phyloP scores from a whole-genome alignment of 441 rosid species.

The Erodium chrysanthum region DNA sequence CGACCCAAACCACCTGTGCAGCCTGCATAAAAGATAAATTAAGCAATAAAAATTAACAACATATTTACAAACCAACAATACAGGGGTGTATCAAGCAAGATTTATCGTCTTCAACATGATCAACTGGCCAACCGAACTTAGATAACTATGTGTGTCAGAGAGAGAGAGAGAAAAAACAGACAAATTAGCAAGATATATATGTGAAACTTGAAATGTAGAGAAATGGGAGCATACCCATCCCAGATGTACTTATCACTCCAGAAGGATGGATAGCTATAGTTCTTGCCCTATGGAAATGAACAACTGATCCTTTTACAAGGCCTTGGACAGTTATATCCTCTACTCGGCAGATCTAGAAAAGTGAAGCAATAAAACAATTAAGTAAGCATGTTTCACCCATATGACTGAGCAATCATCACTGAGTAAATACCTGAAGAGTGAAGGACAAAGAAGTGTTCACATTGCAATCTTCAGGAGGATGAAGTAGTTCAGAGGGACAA shows the following conservation, averaged over 20 bases:
- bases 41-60: background rate
- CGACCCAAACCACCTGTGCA: conserved; percentile 92
- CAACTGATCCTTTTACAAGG: conserved; percentile 80
- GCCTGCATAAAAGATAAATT: conserved; percentile 42
- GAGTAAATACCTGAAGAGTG: conserved; percentile 79
- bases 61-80: background rate
- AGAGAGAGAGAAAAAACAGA: background rate
- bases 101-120: background rate
- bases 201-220: conserved; percentile 3
- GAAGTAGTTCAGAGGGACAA: conserved; percentile 79
- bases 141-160: too few species aligned
- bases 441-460: conserved; percentile 91
- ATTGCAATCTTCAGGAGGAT: conserved; percentile 99
- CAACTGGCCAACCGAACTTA: background rate
- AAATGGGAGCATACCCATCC: conserved; percentile 58
- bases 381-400: conserved; percentile 17
- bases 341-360: conserved; percentile 83
- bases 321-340: conserved; percentile 90
- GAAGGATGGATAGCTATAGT: conserved; percentile 59
- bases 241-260: conserved; percentile 82
- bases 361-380: conserved; percentile 17
- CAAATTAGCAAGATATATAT: background rate
- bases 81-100: background rate
- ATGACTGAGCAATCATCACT: conserved; percentile 18
- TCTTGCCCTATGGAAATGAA: conserved; percentile 94